Base-by-base conservation (phyloP, 257 asterid genomes). In the Solanum phureja region DNA sequence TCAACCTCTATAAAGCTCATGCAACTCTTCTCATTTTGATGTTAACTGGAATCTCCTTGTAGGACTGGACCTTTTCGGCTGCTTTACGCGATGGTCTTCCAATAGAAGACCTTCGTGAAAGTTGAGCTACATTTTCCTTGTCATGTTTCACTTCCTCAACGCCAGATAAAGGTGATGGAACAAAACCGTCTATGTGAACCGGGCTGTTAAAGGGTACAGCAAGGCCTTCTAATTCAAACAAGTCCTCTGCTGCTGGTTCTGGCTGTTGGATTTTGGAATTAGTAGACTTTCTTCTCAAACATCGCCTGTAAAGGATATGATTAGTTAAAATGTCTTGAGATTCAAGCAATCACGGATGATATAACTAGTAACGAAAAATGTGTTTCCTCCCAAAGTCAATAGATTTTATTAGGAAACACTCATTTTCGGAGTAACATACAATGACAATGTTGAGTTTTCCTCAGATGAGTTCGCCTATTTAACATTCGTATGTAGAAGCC, bases 21-120 rank as follows among this genome's bases (percentile, higher is more conserved):
- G 62, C 87, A 18, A 87, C 35, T 87, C 98, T 93, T 91, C 98
- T 94, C 98, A 95, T 88, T 89, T 96, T 96, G 84, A 92, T 44
- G 88, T 94, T 96, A 83, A 96, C n/a, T 74, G 99, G 96, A 82
- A 29, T 90, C 87, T 95, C 98, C 90, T 93, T 95, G 95, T 96
- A 95, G 40, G 98, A 93, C 42, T 91, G 95, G 42, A 95, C 94
- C 92, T 95, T 96, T 87, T 90, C 98, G 4, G 88, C 96, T 66
- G 98, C 98, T 89, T 69, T 95, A 21, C 98, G 93, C 62, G 21
- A 38, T 23, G 98, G 98, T 82, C 98, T 92, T 83, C 93, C 94
- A 8, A 90, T 46, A 12, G 96, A 94, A 72, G 91, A 77, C 89
- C 97, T 92, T 81, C 90, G 93, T 29, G 90, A 56, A 83, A 58